Conservation (phyloP, 805 yeast genomes). For the Kluyveromyces dobzhanskii region DNA sequence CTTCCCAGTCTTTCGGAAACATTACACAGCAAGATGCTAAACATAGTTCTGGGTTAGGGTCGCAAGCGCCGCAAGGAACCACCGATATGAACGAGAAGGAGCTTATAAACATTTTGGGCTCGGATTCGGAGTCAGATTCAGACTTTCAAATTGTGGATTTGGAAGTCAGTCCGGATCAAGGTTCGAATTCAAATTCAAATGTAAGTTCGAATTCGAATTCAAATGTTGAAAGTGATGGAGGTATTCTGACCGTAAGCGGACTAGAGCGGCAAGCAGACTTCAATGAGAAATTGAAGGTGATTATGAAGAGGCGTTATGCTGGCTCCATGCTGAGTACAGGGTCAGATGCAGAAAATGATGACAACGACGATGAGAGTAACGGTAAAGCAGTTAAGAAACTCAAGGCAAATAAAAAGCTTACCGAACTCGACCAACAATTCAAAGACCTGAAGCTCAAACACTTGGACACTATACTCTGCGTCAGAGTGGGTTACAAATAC, state of each 20-base stretch:
- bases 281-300: slow-evolving; percentile 6
- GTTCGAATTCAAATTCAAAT: no score
- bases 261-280: slow-evolving; percentile 3
- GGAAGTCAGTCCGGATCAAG: no score
- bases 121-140: not conserved
- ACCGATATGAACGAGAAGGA: not conserved
- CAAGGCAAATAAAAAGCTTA: slow-evolving; percentile 28
- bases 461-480: slow-evolving; percentile 61
- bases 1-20: no score
- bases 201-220: not conserved
- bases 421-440: slow-evolving; percentile 79
- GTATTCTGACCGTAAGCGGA: not conserved
- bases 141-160: no score
- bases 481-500: slow-evolving; percentile 90
- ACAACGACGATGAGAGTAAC: slow-evolving; percentile 6
- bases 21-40: no score
- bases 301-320: slow-evolving; percentile 6
- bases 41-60: no score
- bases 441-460: slow-evolving; percentile 53
- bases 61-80: no score
- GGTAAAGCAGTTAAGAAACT: slow-evolving; percentile 3
- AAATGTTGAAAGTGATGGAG: not conserved
- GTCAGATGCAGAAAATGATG: slow-evolving; percentile 5
- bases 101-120: not conserved
- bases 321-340: not conserved